phyloP scores from a whole-genome alignment of 2,329 filamentous ascomycete species.

The Arthrobotrys sinensis region DNA sequence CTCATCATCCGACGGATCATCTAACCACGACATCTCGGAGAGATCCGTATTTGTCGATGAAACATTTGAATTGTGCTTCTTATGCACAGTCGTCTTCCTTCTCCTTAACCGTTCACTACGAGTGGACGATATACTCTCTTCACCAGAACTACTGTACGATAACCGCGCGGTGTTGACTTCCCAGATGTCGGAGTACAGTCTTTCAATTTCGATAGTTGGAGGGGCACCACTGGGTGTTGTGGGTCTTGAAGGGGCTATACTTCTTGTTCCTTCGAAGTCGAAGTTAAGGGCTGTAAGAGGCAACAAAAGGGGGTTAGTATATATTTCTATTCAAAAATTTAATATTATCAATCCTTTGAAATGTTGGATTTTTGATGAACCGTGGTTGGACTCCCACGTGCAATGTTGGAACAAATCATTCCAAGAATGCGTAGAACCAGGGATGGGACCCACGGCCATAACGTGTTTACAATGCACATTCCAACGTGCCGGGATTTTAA shows the following conservation, averaged over 20 bases:
- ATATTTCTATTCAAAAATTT: constrained; percentile 1
- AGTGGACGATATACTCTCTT: constrained; percentile 51
- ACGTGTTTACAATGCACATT: constrained; percentile 5
- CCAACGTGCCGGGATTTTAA: constrained; percentile 21
- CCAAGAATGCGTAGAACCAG: constrained; percentile 7
- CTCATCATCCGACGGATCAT: constrained; percentile 56
- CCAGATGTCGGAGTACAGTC: constrained; percentile 57
- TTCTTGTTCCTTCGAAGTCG: constrained; percentile 26
- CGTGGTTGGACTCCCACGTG: constrained; percentile 29
- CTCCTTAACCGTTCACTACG: constrained; percentile 38
- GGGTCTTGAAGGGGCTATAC: constrained; percentile 5
- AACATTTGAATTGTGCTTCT: constrained; percentile 36
- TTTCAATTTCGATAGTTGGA: constrained; percentile 41
- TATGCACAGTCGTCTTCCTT: constrained; percentile 51
- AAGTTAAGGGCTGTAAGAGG: neutral
- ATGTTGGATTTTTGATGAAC: constrained; percentile 4
- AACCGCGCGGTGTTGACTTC: constrained; percentile 38
- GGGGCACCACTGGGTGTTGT: constrained; percentile 26
- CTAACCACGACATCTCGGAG: constrained; percentile 56
- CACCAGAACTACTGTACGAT: constrained; percentile 52
- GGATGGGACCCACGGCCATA: neutral
- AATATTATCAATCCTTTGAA: constrained; percentile 18
- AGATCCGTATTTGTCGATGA: constrained; percentile 32
- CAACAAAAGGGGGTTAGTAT: constrained; percentile 25
- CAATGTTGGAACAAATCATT: constrained; percentile 32